Base-by-base conservation (phyloP, 2,329 filamentous ascomycete species). In the Stagonosporopsis tanaceti region DNA sequence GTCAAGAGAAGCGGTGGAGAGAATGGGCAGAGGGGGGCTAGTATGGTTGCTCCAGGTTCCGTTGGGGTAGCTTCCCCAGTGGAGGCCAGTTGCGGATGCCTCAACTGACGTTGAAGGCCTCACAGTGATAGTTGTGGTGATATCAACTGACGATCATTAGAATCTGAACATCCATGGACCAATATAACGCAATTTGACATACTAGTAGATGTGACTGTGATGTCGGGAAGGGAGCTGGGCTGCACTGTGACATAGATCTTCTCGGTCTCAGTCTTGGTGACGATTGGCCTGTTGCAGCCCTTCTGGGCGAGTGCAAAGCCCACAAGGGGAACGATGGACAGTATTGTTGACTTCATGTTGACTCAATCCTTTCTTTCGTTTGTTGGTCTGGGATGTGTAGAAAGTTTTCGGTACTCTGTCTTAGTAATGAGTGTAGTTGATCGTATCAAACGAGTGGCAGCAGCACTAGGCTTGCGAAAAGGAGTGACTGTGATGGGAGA, bases 401-500 rank as follows among this genome's bases (percentile, higher is more conserved):
- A 50, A 34, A n/a, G 39, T 52, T 20, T 51, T 47, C 34, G 50
- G 20, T 35, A 24, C 39, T 47, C 44, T 39, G 39, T 47, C 6
- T 12, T 52, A 41, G 39, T 50, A 57, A 57, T 48, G 54, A 54
- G 28, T 37, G 56, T 52, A 48, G 15, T 38, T 20, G 28, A 56
- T 51, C 44, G 59, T 61, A 53, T 61, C 59, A 56, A 67, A 65
- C 47, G 65, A 70, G 65, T 62, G 63, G 59, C 66, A 68, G 68
- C 66, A 71, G 66, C 67, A 60, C 67, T 62, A 61, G 65, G 70
- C 70, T 67, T 67, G 65, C 61, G 57, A 63, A 65, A 65, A 57
- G 32, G 63, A 66, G 45, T 61, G 62, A 62, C 47, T 55, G 46
- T 57, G 44, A 55, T 56, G 30, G 41, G 48, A 56, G 50, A 53